Conservation (phyloP, 2,329 filamentous ascomycete species). For the Orbilia quercus region DNA sequence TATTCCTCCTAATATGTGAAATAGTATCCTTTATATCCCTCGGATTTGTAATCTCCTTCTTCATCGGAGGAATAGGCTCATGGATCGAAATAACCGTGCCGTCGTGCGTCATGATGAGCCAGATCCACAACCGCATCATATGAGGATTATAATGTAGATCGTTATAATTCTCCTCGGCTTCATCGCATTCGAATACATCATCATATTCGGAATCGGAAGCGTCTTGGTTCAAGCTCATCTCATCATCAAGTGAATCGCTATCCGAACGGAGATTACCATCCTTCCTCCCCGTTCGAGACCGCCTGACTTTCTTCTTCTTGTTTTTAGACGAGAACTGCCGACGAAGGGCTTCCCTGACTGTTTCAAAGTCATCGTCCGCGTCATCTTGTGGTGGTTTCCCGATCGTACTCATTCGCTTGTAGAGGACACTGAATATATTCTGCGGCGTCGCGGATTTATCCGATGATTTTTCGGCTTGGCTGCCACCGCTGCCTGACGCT, state of each 20-base stretch:
- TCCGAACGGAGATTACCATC: conserved; percentile 58
- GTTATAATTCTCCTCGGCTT: conserved; percentile 57
- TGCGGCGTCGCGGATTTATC: conserved; percentile 28
- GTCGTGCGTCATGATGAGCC: conserved; percentile 63
- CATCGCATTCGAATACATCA: conserved; percentile 49
- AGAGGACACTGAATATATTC: conserved; percentile 33
- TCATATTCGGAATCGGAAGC: conserved; percentile 31
- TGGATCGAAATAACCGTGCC: conserved; percentile 67
- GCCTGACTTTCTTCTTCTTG: conserved; percentile 21
- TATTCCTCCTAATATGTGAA: conserved; percentile 60
- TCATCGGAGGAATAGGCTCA: conserved; percentile 62
- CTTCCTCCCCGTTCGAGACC: conserved; percentile 52
- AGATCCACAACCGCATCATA: conserved; percentile 67
- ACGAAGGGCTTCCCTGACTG: conserved; percentile 39
- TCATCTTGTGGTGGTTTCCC: conserved; percentile 12
- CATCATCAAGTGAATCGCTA: conserved; percentile 35
- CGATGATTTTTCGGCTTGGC: conserved; percentile 30
- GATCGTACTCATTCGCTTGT: conserved; percentile 38
- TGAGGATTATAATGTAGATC: conserved; percentile 61
- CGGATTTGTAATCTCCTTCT: conserved; percentile 58
- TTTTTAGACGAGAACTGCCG: conserved; percentile 43
- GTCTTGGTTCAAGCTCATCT: conserved; percentile 48
- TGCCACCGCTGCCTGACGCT: conserved; percentile 55
- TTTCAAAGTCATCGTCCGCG: conserved; percentile 59
- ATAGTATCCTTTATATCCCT: conserved; percentile 49